Base-by-base conservation (phyloP, 2,329 filamentous ascomycete genomes). In the Pestalotiopsis sp. region DNA sequence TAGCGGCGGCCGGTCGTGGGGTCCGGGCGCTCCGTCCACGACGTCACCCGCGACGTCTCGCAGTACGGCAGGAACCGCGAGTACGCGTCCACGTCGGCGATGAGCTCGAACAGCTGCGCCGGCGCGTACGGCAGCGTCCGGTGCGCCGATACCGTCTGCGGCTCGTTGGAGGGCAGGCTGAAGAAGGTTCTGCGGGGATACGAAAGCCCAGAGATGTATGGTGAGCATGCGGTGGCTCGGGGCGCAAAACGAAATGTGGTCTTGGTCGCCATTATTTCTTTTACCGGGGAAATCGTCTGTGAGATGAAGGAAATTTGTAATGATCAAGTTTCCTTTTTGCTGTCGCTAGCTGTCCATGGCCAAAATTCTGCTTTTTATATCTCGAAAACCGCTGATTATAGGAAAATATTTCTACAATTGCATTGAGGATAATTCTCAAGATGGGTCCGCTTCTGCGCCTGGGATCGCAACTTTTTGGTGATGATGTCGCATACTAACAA, bases 21-120 rank as follows among this genome's bases (percentile, higher is more conserved):
- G 14, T 61, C 38, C 12, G 66, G 27, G 3, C 88, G 84, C 13
- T 78, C 66, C 6, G 93, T 91, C 87, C 92, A 94, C 69, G 86
- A 85, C 1, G 94, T 97, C 56, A 98, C 94, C 70, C 85, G 87
- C 49, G 93, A 95, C 60, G 85, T 85, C 58, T 89, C 87, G 82
- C 95, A 97, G 87, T 97, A 98, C 12, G 96, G 96, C n/a, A 99
- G 89, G 85, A 98, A 99, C 72, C 85, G 80, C 49, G 87, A 84
- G 87, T 99, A 99, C 71, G 89, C 90, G 80, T 93, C 89, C 72
- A 99, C 90, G 80, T 98, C 94, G 82, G 94, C 90, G 79, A 99
- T 95, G 67, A 98, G 87, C 73, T 86, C 85, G 88, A 96, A 99
- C 74, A 99, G 90, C 1, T 89, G 84, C 4, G 81, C 76, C 39